Conservation (phyloP, 257 asterid species). For the Leptodermis oblonga region DNA sequence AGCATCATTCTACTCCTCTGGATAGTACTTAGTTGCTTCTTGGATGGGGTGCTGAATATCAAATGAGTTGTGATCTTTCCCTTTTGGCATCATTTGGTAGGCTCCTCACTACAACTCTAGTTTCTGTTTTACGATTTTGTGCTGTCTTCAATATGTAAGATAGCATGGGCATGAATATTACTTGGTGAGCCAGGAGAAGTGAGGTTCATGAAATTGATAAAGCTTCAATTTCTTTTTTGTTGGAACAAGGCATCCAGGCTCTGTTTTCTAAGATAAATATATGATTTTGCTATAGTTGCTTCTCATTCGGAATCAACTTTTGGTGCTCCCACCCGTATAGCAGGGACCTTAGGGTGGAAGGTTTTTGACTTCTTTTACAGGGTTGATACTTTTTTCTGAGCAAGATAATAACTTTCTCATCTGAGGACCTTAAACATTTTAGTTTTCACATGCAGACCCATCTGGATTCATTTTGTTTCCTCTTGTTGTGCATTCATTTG, state of each 20-base stretch:
- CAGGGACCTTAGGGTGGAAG: not conserved
- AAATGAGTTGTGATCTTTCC: not conserved
- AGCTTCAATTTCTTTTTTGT: not conserved
- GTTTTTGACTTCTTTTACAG: not conserved
- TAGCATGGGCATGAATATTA: not conserved
- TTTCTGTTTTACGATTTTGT: not conserved
- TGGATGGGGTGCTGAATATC: not conserved
- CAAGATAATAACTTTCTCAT: not conserved
- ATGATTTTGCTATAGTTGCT: not conserved
- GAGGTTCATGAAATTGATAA: not conserved
- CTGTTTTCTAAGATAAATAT: not conserved
- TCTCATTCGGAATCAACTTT: not conserved
- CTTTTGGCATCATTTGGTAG: not conserved
- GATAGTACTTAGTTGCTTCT: not conserved
- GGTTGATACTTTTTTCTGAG: not conserved
- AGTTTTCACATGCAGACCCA: constrained; percentile 67
- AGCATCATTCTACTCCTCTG: not conserved
- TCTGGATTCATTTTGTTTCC: constrained; percentile 97
- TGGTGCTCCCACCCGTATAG: not conserved
- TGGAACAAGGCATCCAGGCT: not conserved
- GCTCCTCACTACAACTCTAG: not conserved
- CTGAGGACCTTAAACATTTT: constrained; percentile 7
- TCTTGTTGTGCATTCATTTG: constrained; percentile 97
- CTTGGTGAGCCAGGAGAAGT: not conserved
- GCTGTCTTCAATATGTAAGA: not conserved